Base-by-base conservation (phyloP, 805 yeast species). In the Barnettozyma vustinii region DNA sequence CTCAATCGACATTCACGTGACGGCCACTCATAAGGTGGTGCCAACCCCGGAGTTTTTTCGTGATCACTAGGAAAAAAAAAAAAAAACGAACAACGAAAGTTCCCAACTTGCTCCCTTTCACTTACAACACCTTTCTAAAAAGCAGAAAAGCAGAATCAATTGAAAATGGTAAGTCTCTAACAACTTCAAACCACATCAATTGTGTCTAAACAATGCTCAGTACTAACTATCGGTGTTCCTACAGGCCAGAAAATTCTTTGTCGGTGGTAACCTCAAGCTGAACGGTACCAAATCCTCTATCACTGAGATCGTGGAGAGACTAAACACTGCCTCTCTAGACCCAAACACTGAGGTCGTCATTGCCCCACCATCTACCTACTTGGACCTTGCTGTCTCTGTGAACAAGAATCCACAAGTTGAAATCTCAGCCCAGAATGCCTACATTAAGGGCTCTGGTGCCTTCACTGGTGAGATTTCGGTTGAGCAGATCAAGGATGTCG, bases 201-300 rank as follows among this genome's bases (percentile, higher is more conserved):
- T 30, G 33, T 30, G 33, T 30, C 33, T 9, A 26, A 13, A 9
- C 32, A 27, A 27, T 6, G 5, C 26, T 5, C 32, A 12, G 19
- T 37, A 13, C 41, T 37, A 37, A 20, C 42, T 8, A 23, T 15
- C 5, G 3, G 27, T 23, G 27, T 4, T 10, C 10, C 4, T n/a
- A 26, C 32, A 55, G 96, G 83, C 96, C 69, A 87, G 96, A 75
- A 80, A 78, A 72, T 94, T 92, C 77, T 91, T 94, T 72, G 96
- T 94, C 67, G 99, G 99, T 64, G 99, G 99, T 67, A 94, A 94
- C 90, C 92, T 94, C 82, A 94, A 94, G 75, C 84, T 94, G 88
- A 94, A 94, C 81, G 99, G 99, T 69, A 75, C 96, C 67, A 84
- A 83, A 74, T 80, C 79, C 63, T 85, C 94, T 62, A 87, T 94